Evolutionary conservation across 2,329 filamentous ascomycete genomes (phyloP), one percentile per base, ranked within the genome.

Genomic region (Xylaria arbuscula): DNA sequence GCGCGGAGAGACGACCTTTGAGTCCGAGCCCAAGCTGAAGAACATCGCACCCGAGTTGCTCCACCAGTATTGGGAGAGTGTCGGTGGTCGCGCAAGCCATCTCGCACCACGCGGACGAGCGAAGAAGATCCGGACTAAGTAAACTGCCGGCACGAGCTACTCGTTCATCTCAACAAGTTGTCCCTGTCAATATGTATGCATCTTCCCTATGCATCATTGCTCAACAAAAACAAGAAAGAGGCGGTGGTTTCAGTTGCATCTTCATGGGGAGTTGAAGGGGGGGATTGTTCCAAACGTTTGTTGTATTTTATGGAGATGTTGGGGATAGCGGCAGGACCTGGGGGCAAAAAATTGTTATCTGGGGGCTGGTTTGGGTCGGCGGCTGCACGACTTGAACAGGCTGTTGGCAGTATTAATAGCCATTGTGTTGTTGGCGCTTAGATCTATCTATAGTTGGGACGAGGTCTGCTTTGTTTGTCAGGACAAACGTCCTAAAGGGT

Each of bases 21-120:
- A 79, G 60, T 51, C 72, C n/a, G 78, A 79, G 67, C 13, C 64
- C 7, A 78, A 78, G 67, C 53, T 79, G 11, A 75, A 70, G 66
- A 74, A 72, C 32, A 66, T 72, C 22, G 75, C 77, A 32, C 74
- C 72, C 3, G 67, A 69, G 17, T 45, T 70, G 10, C 51, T 78
- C n/a, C 32, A 73, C 0, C 66, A 76, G 47, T 79, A 79, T 63
- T 79, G 77, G 77, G 70, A 74, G 22, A 72, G 70, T 15, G 59
- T 73, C 8, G 77, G 77, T 2, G 77, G 77, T 4, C 75, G 77
- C 28, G 70, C 72, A 0, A 69, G 62, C 11, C 73, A 76, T 24
- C 66, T 78, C 9, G 73, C 69, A 1, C 73, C 69, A 45, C 77
- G 77, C 9, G 77, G 77, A 11, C 72, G 77, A 55, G 62, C 57